Evolutionary conservation across 2,329 filamentous ascomycete species (phyloP), one percentile per base, ranked within the genome.

Genomic region (Fusarium subglutinans): DNA sequence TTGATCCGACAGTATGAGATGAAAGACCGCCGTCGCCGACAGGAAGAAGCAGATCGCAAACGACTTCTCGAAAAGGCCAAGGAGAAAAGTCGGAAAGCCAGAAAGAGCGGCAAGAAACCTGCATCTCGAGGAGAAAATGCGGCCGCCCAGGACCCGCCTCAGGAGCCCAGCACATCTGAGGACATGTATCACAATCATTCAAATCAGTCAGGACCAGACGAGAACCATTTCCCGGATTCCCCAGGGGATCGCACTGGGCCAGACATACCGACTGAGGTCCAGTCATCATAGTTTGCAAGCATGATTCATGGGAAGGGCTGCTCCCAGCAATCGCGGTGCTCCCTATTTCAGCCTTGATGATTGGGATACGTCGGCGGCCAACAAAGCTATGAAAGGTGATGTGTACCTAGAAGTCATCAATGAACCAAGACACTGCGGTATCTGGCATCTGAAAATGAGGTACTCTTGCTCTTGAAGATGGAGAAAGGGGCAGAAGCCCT

Each of bases 1-100:
- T 85, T 99, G 62, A 97, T 98, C 72, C 90, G 94, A 45, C 91
- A 95, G 71, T 99, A 98, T 80, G 96, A 99, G 83, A 93, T 96
- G 80, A 98, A 98, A 82, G 96, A 98, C 80, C 91, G 94, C 41
- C 92, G 93, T 69, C 91, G 94, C 80, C 92, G 94, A 55, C 94
- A 94, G 78, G 90, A 95, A 73, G 87, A 96, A 75, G 94, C 93
- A n/a, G 94, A 98, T 82, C 93, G 96, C 79, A 91, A 92, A 70
- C 88, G 95, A 55, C 85, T 97, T 38, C 83, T 98, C 63, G 96
- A 98, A 80, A 98, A 98, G 83, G 95, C 95, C 28, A 97, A 98
- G 85, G 94, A 95, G 85, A 98, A 97, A 85, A 93, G 93, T 59
- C 90, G 95, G 38, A 98, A 98, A 84, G 92, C 91, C 57, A 97